Conservation (phyloP, 768 basidiomycete species). For the Infundibulicybe gibba region DNA sequence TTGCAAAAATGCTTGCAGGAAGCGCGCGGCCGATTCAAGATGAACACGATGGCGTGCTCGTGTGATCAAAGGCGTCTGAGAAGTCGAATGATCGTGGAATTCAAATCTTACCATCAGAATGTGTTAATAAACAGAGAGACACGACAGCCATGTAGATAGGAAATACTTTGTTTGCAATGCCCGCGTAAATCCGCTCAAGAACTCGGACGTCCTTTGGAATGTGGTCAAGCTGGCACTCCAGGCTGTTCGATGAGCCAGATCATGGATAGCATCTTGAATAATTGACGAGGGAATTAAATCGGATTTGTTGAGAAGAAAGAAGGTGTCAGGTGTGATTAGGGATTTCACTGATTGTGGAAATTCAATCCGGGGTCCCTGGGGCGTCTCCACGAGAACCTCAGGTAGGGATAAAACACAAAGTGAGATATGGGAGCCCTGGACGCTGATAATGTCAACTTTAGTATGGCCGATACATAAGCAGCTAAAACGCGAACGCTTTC, state of each 20-base stretch:
- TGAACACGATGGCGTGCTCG: conserved; percentile 78
- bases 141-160: not conserved
- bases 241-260: conserved; percentile 11
- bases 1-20: conserved; percentile 59
- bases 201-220: conserved; percentile 51
- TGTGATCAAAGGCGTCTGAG: conserved; percentile 63
- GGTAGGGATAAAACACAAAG: conserved; percentile 81
- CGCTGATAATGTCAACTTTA: conserved; percentile 32
- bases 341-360: conserved; percentile 45
- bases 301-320: conserved; percentile 76
- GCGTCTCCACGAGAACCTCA: conserved; percentile 25
- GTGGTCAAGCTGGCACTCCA: conserved; percentile 68
- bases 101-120: conserved; percentile 18
- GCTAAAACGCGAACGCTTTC: conserved; percentile 39
- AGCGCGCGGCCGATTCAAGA: conserved; percentile 59
- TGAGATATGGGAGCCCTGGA: conserved; percentile 63
- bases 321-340: conserved; percentile 53
- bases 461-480: not conserved
- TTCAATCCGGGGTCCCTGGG: conserved; percentile 8
- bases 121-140: not conserved
- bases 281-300: conserved; percentile 41
- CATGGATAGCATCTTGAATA: not conserved
- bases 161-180: conserved; percentile 48
- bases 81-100: conserved; percentile 16
- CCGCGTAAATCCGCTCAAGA: conserved; percentile 55